Evolutionary conservation across 345 rosid species (phyloP).

Genomic region (Rhodomyrtus tomentosa): DNA sequence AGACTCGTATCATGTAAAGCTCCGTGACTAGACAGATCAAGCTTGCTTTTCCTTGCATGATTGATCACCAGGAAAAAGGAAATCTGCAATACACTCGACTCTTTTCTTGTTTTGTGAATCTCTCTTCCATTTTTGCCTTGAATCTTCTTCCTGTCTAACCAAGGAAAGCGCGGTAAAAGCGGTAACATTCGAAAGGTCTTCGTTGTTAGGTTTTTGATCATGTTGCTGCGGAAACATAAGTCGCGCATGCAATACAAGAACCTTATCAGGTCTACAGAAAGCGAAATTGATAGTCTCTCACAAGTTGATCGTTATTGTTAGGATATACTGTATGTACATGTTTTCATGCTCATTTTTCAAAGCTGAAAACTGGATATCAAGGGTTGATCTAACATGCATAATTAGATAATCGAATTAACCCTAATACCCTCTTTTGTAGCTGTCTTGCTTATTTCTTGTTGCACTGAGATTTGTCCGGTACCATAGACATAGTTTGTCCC

Average conservation of each 20-base stretch:
- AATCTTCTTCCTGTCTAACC: neutral
- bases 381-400: neutral
- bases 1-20: neutral
- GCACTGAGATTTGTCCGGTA: neutral
- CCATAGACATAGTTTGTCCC: neutral
- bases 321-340: neutral
- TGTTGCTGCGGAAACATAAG: neutral
- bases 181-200: neutral
- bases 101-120: neutral
- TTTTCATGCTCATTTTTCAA: neutral
- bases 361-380: neutral
- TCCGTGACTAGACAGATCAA: neutral
- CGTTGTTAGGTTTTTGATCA: neutral
- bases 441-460: neutral
- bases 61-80: neutral
- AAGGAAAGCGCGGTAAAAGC: neutral
- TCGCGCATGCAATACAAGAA: neutral
- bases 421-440: neutral
- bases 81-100: neutral
- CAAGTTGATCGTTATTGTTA: neutral
- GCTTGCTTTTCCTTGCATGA: neutral
- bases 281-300: neutral
- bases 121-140: neutral
- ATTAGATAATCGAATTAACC: no score
- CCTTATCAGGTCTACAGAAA: neutral